Evolutionary conservation across 257 asterid genomes (phyloP), one percentile per base, ranked within the genome.

Genomic region (Oldenlandia corymbosa): DNA sequence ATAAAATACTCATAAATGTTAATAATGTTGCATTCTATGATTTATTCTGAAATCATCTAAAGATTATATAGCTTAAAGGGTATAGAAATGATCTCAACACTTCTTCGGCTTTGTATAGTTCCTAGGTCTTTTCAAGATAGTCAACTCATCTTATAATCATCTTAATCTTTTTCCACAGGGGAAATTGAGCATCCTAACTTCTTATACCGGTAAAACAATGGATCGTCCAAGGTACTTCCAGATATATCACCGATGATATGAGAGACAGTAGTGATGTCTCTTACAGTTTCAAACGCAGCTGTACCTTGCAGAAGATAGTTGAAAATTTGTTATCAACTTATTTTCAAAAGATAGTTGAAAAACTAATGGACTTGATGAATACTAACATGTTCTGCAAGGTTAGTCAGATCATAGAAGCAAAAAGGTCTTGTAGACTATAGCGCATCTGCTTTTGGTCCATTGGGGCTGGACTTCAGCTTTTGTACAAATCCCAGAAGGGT

Each of bases 221-320:
- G 97, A 64, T 93, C 97, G 7, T 85, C 94, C 2, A 87, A 57
- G 0, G 92, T 84, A 1, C 81, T 50, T 45, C 86, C 96, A 0
- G 94, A 60, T 92, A 93, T 73, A 48, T 90, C 92, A 7, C 95
- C 97, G 47, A 87, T 80, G 18, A 90, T 79, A 62, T 83, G 92
- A 5, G 99, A 90, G 14, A 97, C 99, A 17, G 60, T 77, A 0
- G 78, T 90, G 65, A 90, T 85, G 58, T 93, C 99, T 51, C 96
- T 81, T 26, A 87, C 36, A 0, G 86, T 83, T 71, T 93, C 99
- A 34, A 82, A 72, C 23, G 78, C 83, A 55, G 97, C 67, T 51
- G 83, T 97, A 51, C 68, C 95, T 97, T 90, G 79, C 83, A 85
- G 5, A 2, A 3, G 37, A 62, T 50, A 34, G 20, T 17, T 11